Evolutionary conservation across 352 stramenopile species (phyloP), one percentile per base, ranked within the genome.

Genomic region (Phytophthora cactorum): DNA sequence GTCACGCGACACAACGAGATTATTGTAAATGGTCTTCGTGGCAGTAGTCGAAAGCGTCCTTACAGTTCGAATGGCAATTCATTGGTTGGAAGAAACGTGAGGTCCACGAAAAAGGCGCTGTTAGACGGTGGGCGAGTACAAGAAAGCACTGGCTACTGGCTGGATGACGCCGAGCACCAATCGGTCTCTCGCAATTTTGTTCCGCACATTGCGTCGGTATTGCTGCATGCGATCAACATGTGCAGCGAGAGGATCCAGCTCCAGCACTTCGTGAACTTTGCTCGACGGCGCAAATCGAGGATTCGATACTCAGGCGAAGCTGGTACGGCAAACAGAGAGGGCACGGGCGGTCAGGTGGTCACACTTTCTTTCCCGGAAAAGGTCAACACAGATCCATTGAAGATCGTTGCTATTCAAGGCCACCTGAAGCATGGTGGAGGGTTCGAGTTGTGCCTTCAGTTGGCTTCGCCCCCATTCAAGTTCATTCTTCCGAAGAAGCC

Each of bases 201-300:
- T 55, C 86, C 86, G 38, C 82, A 93, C 59, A 89, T 95, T 63
- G 78, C 82, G 6, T 90, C 81, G 3, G 79, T 95, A 32, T 59
- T 95, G n/a, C 57, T 95, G 6, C 84, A 95, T 45, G 86, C 90
- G 31, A 92, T 95, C 53, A 91, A 86, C 52, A 86, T 93, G 63
- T 95, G 88, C 68, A 90, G 79, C 36, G 88, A 95, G 59, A 82
- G 88, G 34, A 93, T 95, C 60, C 88, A 95, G 52, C 60, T 95
- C 58, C 88, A 95, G 60, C 88, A 95, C 62, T 95, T 93, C 50
- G 86, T 95, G 34, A 93, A 93, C 66, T 95, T 95, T 74, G 88
- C 88, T 73, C 84, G 85, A 8, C 84, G 88, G 25, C 85, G 88
- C 68, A 88, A 89, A 59, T 93, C 85, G 10, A 84, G 83, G 29